phyloP scores from a whole-genome alignment of 164 flowering plant species.

The Malania oleifera region DNA sequence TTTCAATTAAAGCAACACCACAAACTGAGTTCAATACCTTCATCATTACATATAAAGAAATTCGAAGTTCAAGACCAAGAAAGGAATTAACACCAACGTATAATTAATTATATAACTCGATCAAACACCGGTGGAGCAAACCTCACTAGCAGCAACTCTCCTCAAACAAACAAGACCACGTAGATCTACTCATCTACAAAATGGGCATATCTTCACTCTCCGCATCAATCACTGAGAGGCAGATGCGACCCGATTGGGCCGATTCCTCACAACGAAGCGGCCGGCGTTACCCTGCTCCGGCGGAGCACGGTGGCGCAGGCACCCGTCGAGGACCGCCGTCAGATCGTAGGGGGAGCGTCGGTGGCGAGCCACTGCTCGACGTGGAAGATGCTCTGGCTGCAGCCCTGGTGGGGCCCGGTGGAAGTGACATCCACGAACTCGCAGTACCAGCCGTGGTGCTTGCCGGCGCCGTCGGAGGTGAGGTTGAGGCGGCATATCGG shows the following conservation, averaged over 20 bases:
- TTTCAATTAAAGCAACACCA: too few relatives aligned
- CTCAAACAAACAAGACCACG: too few relatives aligned
- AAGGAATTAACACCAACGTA: too few relatives aligned
- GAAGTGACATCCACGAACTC: conserved; percentile 59
- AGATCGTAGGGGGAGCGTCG: conserved; percentile 49
- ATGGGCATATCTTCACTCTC: too few relatives aligned
- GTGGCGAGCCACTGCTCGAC: conserved; percentile 59
- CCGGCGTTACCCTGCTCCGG: not conserved
- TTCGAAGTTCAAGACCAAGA: too few relatives aligned
- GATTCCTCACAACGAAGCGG: conserved; percentile 13
- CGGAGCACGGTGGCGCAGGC: not conserved
- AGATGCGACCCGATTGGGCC: not conserved
- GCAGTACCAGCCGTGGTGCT: conserved; percentile 62
- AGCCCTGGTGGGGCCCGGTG: conserved; percentile 48
- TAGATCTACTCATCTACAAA: too few relatives aligned
- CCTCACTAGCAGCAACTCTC: too few relatives aligned
- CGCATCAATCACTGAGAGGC: conserved; percentile 7
- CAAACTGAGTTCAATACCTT: too few relatives aligned
- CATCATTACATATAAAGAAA: too few relatives aligned
- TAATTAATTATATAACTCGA: too few relatives aligned
- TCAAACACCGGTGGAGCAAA: too few relatives aligned
- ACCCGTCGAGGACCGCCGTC: conserved; percentile 36
- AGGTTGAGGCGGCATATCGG: conserved; percentile 55
- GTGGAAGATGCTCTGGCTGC: conserved; percentile 38
- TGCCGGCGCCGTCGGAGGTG: conserved; percentile 59